These are phyloP conservation scores for Exophiala aquamarina DNA, from an alignment of 2,329 filamentous ascomycete species.

Conservation along the genomic window DNA sequence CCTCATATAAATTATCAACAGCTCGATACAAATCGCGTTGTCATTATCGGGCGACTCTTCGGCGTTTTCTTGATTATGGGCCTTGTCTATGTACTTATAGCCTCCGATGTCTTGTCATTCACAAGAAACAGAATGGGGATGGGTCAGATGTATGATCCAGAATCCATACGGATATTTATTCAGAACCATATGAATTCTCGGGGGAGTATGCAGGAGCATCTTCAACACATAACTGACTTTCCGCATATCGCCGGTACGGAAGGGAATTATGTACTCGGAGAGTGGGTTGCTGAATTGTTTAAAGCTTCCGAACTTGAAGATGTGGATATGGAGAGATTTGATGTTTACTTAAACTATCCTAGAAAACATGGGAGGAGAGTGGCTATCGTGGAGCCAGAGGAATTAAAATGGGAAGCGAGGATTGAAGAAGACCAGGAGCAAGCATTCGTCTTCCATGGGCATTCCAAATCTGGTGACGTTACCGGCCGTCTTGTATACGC, in stretches of 20 bases:
- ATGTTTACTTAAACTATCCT: conserved; percentile 92
- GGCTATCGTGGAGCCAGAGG: conserved; percentile 71
- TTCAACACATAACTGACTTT: conserved; percentile 76
- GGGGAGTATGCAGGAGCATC: conserved; percentile 67
- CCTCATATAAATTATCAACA: conserved; percentile 37
- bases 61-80: conserved; percentile 73
- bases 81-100: conserved; percentile 80
- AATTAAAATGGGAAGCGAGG: conserved; percentile 72
- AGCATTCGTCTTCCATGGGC: conserved; percentile 80
- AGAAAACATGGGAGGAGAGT: conserved; percentile 73
- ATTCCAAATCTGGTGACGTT: conserved; percentile 83
- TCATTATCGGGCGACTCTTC: conserved; percentile 71
- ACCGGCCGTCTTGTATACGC: conserved; percentile 85
- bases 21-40: conserved; percentile 53
- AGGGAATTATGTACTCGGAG: conserved; percentile 81
- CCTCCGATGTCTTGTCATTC: conserved; percentile 76
- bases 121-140: conserved; percentile 60
- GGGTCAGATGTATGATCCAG: conserved; percentile 76
- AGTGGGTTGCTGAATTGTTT: conserved; percentile 81
- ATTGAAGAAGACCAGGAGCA: conserved; percentile 80
- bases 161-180: conserved; percentile 74
- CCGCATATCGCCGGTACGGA: conserved; percentile 93
- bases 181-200: conserved; percentile 68
- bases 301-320: conserved; percentile 70
- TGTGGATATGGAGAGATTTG: conserved; percentile 73